These are phyloP conservation scores for Phytopythium oedochilum DNA, from an alignment of 352 stramenopile genomes.

Conservation along the genomic window DNA sequence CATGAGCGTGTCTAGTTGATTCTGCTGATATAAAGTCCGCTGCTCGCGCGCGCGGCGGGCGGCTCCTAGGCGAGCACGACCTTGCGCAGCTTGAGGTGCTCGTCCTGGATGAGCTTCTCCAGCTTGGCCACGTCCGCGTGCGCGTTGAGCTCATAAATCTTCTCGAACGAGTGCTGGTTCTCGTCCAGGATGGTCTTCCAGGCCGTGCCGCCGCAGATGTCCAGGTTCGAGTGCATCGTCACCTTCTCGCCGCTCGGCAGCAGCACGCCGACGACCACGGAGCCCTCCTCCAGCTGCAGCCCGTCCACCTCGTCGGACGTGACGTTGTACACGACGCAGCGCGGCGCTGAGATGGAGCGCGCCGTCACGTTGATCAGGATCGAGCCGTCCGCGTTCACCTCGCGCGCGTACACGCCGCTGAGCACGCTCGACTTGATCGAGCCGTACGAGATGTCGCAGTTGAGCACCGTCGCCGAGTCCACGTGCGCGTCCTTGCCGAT, in stretches of 20 bases:
- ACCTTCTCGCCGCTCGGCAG: conserved; percentile 90
- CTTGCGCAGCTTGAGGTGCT: conserved; percentile 75
- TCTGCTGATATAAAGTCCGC: conserved; percentile 6
- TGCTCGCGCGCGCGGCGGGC: conserved; percentile 9
- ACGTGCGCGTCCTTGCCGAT: conserved; percentile 53
- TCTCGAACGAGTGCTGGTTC: conserved; percentile 95
- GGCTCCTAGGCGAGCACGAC: conserved; percentile 54
- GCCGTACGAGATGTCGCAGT: conserved; percentile 68
- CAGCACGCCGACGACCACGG: conserved; percentile 94
- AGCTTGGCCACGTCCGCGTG: conserved; percentile 82
- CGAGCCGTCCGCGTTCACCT: conserved; percentile 92
- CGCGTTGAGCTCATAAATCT: conserved; percentile 93
- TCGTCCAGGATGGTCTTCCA: conserved; percentile 92
- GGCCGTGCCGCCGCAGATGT: conserved; percentile 91
- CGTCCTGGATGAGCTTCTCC: conserved; percentile 80
- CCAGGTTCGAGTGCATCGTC: conserved; percentile 89
- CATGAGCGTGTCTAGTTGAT: neutral
- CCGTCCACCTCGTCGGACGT: conserved; percentile 88
- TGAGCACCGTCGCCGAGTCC: conserved; percentile 69
- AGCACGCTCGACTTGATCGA: conserved; percentile 83
- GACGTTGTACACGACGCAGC: conserved; percentile 97
- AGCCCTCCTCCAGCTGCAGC: conserved; percentile 90
- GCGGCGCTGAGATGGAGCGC: conserved; percentile 92
- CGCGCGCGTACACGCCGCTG: conserved; percentile 83
- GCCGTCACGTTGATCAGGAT: conserved; percentile 98